phyloP scores from a whole-genome alignment of 2,329 filamentous ascomycete genomes.

The Stemphylium vesicarium region DNA sequence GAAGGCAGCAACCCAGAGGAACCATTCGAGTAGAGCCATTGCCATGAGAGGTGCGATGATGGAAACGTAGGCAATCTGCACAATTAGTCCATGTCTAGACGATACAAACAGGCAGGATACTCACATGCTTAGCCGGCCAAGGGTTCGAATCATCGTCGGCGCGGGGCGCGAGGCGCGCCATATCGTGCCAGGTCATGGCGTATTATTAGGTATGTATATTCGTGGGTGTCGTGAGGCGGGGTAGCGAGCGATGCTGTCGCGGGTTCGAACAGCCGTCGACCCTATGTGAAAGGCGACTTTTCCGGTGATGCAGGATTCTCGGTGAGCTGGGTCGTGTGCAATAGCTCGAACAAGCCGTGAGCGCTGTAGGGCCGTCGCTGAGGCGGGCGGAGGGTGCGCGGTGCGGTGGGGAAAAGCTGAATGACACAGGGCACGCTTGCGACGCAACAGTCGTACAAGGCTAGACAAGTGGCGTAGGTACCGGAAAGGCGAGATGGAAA shows the following conservation, averaged over 20 bases:
- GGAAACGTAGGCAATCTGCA: constrained; percentile 81
- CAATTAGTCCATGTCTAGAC: constrained; percentile 19
- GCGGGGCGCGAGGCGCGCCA: constrained; percentile 37
- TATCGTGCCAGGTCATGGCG: constrained; percentile 31
- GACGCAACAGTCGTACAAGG: constrained; percentile 32
- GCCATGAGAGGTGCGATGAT: constrained; percentile 83
- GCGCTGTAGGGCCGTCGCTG: constrained; percentile 16
- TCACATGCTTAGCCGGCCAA: constrained; percentile 51
- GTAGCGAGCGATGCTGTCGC: constrained; percentile 15
- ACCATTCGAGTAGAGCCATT: constrained; percentile 88
- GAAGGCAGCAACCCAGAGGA: constrained; percentile 93
- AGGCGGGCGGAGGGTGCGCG: constrained; percentile 23
- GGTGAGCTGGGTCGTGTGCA: constrained; percentile 14
- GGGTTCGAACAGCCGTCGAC: constrained; percentile 15
- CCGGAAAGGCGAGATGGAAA: constrained; percentile 13
- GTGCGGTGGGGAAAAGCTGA: constrained; percentile 24
- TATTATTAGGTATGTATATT: constrained; percentile 25
- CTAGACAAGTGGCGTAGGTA: constrained; percentile 38
- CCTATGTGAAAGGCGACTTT: constrained; percentile 10
- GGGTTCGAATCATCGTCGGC: constrained; percentile 31
- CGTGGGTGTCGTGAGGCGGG: constrained; percentile 23
- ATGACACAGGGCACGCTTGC: constrained; percentile 40
- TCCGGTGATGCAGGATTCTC: constrained; percentile 7
- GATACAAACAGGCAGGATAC: constrained; percentile 18
- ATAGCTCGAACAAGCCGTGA: constrained; percentile 13